These are phyloP conservation scores for Nemania serpens DNA, from an alignment of 2,329 filamentous ascomycete species.

Conservation along the genomic window DNA sequence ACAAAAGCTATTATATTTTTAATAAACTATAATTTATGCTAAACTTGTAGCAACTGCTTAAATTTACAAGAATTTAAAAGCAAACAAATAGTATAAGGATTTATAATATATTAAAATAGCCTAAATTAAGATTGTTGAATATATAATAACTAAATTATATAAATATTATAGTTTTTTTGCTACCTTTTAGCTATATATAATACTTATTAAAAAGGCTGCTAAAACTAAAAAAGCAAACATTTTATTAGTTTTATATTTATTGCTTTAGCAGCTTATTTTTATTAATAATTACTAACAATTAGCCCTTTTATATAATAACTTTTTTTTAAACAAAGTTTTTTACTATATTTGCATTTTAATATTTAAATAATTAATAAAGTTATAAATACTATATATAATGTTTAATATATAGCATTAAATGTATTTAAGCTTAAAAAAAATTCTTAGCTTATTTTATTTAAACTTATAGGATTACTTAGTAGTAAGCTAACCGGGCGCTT, in stretches of 20 bases:
- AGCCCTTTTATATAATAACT: conserved; percentile 68
- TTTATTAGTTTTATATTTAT: conserved; percentile 54
- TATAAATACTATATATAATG: conserved; percentile 67
- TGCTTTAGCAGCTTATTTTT: conserved; percentile 58
- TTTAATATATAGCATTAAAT: conserved; percentile 70
- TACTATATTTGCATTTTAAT: conserved; percentile 75
- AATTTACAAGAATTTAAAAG: conserved; percentile 57
- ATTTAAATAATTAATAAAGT: conserved; percentile 77
- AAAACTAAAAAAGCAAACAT: conserved; percentile 72
- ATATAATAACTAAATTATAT: conserved; percentile 78
- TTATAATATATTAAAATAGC: conserved; percentile 46
- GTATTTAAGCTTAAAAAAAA: conserved; percentile 50
- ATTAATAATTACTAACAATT: conserved; percentile 84
- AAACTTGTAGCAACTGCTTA: conserved; percentile 56
- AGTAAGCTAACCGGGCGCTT: conserved; percentile 41
- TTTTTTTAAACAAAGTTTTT: conserved; percentile 61
- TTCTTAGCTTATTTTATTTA: conserved; percentile 56
- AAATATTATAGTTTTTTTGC: conserved; percentile 77
- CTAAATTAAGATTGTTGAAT: conserved; percentile 60
- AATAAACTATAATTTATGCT: conserved; percentile 53
- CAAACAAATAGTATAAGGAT: conserved; percentile 64
- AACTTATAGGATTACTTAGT: conserved; percentile 50
- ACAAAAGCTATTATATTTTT: conserved; percentile 53
- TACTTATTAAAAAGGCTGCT: conserved; percentile 80
- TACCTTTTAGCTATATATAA: conserved; percentile 66